Base-by-base conservation (phyloP, 176 grass and related monocot genomes). In the Musa itinerans region DNA sequence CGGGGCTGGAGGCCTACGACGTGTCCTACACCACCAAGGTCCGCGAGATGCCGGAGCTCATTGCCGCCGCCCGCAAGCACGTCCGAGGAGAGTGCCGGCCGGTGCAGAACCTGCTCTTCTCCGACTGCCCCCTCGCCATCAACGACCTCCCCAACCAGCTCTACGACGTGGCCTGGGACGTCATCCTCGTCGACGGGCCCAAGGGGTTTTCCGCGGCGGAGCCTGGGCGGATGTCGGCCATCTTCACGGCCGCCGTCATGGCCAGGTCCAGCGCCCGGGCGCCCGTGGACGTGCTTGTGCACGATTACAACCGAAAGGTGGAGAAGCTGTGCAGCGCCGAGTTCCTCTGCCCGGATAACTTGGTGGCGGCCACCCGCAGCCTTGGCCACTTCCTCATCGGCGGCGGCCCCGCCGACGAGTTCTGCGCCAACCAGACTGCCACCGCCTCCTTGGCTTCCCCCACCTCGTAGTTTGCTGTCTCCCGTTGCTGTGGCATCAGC, bases 141-240 rank as follows among this genome's bases (percentile, higher is more conserved):
- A 98, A 98, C 69, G 95, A 98, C 81, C 86, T 98, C 23, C 95
- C 95, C 29, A 98, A 98, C 78, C 82, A 83, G 17, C 88, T 98
- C 79, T 98, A 98, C 78, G 90, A 93, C 59, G 85, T 91, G 52
- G 26, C 86, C 21, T 98, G 90, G 95, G 90, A 98, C 48, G 84
- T 98, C 81, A 91, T 98, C 82, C 80, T 98, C 84, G 83, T 98
- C 55, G 95, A 98, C 69, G 95, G 95, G 23, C 95, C 95, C 6
- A 87, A 86, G 59, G 95, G 95, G 63, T 98, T 89, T 75, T 80
- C 90, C 10, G 54, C 86, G n/a, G 48, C 72, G 57, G 87, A 88
- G 11, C 95, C 95, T 1, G 95, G 95, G 53, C 65, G 95, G 82
- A 98, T 98, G 95, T 54, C 90, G 50, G 86, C 95, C 49, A 98